Evolutionary conservation across 495 filamentous ascomycete species (phyloP).

Genomic region (Apodospora peruviana): DNA sequence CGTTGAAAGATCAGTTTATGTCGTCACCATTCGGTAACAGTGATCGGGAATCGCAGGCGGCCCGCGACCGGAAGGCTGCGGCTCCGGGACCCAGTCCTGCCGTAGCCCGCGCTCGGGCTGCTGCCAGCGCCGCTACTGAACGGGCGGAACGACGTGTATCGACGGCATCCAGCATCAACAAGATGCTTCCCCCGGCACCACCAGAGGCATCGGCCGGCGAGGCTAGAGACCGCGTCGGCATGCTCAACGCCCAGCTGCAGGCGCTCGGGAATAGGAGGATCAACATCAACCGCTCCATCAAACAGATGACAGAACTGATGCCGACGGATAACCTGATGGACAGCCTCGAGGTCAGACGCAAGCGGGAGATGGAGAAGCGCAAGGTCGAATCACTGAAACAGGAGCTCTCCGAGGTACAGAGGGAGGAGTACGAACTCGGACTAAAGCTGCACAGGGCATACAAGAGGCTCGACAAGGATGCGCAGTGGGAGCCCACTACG

Average conservation of each 20-base stretch:
- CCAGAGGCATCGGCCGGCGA: constrained; percentile 44
- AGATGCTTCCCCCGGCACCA: constrained; percentile 53
- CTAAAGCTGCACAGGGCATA: constrained; percentile 75
- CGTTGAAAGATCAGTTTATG: constrained; percentile 20
- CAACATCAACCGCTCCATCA: constrained; percentile 66
- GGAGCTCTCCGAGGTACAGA: constrained; percentile 73
- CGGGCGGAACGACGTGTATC: constrained; percentile 15
- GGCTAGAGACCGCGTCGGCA: constrained; percentile 56
- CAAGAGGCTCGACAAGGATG: constrained; percentile 64
- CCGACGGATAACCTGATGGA: constrained; percentile 45
- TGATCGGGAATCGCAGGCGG: constrained; percentile 10
- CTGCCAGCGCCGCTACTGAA: background rate
- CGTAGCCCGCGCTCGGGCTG: constrained; percentile 9
- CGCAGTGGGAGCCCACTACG: constrained; percentile 58
- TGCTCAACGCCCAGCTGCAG: constrained; percentile 61
- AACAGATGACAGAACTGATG: constrained; percentile 65
- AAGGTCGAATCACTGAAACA: constrained; percentile 63
- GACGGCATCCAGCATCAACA: constrained; percentile 36
- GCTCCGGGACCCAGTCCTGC: constrained; percentile 1
- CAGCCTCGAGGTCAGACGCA: constrained; percentile 36
- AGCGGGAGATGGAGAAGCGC: constrained; percentile 63
- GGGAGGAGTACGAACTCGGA: constrained; percentile 81
- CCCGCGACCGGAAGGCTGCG: constrained; percentile 9
- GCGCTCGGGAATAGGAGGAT: constrained; percentile 59
- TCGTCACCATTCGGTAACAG: constrained; percentile 17